Evolutionary conservation across 2,329 filamentous ascomycete genomes (phyloP).

Genomic region (Aspergillus fijiensis): DNA sequence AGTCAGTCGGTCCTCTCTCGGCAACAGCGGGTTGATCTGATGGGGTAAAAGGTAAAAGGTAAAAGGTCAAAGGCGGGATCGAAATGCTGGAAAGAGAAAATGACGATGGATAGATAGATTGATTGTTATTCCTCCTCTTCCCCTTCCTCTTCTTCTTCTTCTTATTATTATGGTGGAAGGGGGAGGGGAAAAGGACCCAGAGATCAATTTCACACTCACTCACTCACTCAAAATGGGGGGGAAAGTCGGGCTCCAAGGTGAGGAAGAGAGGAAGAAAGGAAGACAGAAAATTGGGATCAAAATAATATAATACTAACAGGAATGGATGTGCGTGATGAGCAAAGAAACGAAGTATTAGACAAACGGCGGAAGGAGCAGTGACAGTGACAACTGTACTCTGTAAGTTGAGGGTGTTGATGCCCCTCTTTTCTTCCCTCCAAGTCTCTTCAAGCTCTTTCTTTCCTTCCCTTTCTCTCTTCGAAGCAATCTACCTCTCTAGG

Average conservation of each 20-base stretch:
- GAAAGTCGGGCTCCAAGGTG: background rate
- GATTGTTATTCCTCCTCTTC: no score
- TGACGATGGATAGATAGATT: background rate
- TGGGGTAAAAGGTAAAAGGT: background rate
- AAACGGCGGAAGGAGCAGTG: background rate
- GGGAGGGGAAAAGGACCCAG: background rate
- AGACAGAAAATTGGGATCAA: no score
- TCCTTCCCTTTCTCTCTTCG: no score
- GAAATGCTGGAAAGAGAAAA: background rate
- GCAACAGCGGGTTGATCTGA: background rate
- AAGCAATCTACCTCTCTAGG: no score
- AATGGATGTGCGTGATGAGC: background rate
- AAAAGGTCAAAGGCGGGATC: background rate
- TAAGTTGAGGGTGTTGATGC: background rate
- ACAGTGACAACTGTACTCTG: no score
- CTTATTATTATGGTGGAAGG: background rate
- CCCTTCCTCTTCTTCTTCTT: no score
- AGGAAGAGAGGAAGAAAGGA: background rate
- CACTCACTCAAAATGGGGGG: background rate
- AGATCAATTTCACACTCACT: background rate
- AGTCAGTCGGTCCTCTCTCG: background rate
- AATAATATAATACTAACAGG: background rate
- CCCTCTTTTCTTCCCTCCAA: slow-evolving; percentile 3
- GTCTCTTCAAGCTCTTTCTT: background rate
- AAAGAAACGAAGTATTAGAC: slow-evolving; percentile 5